Base-by-base conservation (phyloP, 192 early-diverging fungal genomes). In the Lunasporangiospora selenospora region DNA sequence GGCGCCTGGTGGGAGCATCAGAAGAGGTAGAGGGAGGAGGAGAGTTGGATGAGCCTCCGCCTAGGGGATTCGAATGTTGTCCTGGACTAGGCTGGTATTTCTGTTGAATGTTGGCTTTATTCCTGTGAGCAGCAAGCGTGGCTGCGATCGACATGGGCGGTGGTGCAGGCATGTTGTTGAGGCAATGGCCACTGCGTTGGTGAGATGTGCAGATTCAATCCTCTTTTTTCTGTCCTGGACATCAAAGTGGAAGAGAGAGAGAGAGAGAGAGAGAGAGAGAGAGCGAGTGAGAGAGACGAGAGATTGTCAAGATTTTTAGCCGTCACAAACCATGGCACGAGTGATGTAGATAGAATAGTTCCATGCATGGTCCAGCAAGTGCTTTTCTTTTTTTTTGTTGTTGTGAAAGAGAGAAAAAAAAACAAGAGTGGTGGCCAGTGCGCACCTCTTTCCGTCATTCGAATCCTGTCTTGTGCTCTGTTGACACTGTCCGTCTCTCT, bases 111-210 rank as follows among this genome's bases (percentile, higher is more conserved):
- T 55, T 48, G 1, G 59, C 41, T 19, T 58, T 73, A 0, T 30
- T 63, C 18, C 50, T 51, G 38, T 73, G 69, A 2, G 69, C 69
- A 31, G 69, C 69, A 16, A 73, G 23, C 10, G 69, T 73, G 10
- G 69, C 69, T 8, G 60, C 69, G 26, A 73, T 62, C 8, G 69
- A 73, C 60, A 63, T 73, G 29, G 44, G 39, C 3, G 49, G 47
- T 23, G 37, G 51, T 18, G 46, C 37, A 10, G 55, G 41, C 61
- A 51, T 63, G 33, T 19, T 53, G 29, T 39, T n/a, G 13, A 23
- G 23, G 32, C 8, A 8, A n/a, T n/a, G n/a, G n/a, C n/a, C n/a
- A n/a, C n/a, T n/a, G n/a, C n/a, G n/a, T n/a, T n/a, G 32, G 34
- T 6, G 31, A 46, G 46, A 18, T 13, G 49, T 51, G 15, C 31